Evolutionary conservation across 2,329 filamentous ascomycete genomes (phyloP), one percentile per base, ranked within the genome.

Genomic region (Dendryphion nanum): DNA sequence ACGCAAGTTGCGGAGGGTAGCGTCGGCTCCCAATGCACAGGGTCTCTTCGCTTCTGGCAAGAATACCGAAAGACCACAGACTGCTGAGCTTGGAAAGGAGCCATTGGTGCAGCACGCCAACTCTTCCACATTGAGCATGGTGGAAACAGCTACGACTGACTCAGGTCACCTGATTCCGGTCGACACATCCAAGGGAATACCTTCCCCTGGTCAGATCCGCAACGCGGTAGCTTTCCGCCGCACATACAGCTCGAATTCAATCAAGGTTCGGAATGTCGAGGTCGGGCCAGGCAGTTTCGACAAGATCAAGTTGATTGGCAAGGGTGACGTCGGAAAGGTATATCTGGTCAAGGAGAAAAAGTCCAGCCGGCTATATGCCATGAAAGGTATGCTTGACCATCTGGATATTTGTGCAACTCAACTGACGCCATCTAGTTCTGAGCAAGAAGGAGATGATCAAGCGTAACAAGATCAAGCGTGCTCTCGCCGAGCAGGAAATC

Each of bases 361-460:
- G 79, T 95, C 90, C 59, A 84, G 83, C 53, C 80, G 93, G 51
- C 72, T 98, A 35, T 98, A 97, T 70, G 93, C 93, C 38, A 98
- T 98, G 93, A 98, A 98, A 72, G 91, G 91, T 96, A 66, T 53
- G 76, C 66, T 43, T 37, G 18, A 10, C 30, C 14, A 21, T 32
- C 2, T 17, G 19, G 32, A n/a, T 33, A 21, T 2, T 5, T 15
- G 21, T 30, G 37, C 16, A 30, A 17, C 39, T 28, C 15, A 31
- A n/a, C 63, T 70, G 48, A 69, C 50, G 34, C 20, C 35, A 37
- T 32, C 13, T 61, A 97, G 93, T 98, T 5, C 66, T 98, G 68
- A 97, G 90, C 77, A 98, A 98, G 72, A 96, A 97, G 75, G 93
- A 98, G 69, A 98, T 98, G 93, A 98, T 98, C 70, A 98, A 98